Percentiles rank a stretch among this genome's conserved stretches.
Conservation (phyloP, 2,329 filamentous ascomycete genomes). For the Chrysoporthe puriensis region DNA sequence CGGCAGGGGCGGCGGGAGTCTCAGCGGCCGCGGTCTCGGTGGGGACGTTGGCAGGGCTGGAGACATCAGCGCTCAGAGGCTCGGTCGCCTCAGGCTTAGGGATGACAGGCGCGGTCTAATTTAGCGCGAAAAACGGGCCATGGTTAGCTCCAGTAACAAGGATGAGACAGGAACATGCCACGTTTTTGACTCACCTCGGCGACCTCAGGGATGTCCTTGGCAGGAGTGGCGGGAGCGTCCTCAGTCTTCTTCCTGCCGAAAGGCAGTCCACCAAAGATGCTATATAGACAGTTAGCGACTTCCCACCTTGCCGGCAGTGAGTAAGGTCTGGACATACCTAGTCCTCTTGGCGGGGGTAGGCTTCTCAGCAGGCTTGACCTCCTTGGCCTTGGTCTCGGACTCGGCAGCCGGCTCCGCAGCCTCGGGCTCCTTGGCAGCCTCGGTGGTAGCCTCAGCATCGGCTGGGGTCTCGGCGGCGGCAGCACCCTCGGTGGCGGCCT, state of each 20-base stretch:
- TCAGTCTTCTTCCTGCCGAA: slow-evolving; percentile 62
- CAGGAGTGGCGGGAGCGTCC: slow-evolving; percentile 46
- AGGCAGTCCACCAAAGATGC: slow-evolving; percentile 59
- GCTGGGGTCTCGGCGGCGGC: slow-evolving; percentile 37
- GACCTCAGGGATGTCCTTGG: slow-evolving; percentile 49
- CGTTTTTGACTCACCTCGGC: slow-evolving; percentile 41
- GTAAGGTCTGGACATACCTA: slow-evolving; percentile 43
- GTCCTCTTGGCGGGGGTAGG: slow-evolving; percentile 56
- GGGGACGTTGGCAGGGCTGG: slow-evolving; percentile 50
- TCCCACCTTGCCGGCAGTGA: neutral
- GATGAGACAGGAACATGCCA: neutral
- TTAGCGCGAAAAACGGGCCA: neutral
- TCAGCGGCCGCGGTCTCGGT: slow-evolving; percentile 54
- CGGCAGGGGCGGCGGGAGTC: slow-evolving; percentile 42
- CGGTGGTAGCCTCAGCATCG: slow-evolving; percentile 17
- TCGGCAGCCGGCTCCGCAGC: slow-evolving; percentile 41
- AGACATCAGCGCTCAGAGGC: slow-evolving; percentile 59
- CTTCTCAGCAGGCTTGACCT: slow-evolving; percentile 43
- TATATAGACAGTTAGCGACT: slow-evolving; percentile 32
- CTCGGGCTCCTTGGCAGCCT: slow-evolving; percentile 31
- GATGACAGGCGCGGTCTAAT: slow-evolving; percentile 56
- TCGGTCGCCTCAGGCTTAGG: slow-evolving; percentile 61
- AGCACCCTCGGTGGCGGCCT: slow-evolving; percentile 35
- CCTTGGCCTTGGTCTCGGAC: slow-evolving; percentile 38
- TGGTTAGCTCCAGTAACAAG: neutral